phyloP scores from a whole-genome alignment of 371 early-diverging fungal species.

The Nematocida parisii region DNA sequence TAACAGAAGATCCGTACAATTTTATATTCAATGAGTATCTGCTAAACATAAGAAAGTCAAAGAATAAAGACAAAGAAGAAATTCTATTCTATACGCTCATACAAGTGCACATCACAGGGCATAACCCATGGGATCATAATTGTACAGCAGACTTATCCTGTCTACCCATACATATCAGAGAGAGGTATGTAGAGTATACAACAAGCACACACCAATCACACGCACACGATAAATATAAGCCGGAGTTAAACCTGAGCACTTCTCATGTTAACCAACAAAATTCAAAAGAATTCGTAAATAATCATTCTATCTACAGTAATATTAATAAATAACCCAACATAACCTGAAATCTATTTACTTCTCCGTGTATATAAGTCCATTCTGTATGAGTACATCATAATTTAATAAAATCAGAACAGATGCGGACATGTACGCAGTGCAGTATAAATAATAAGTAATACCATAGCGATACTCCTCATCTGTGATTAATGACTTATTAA shows the following conservation, averaged over 20 bases:
- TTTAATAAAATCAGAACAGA: too few relatives aligned
- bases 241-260: too few relatives aligned
- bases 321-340: neutral
- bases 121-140: slow-evolving; percentile 22
- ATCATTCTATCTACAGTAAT: neutral
- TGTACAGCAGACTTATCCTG: slow-evolving; percentile 2
- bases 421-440: too few relatives aligned
- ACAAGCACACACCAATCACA: neutral
- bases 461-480: too few relatives aligned
- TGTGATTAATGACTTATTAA: too few relatives aligned
- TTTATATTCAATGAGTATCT: slow-evolving; percentile 45
- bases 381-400: too few relatives aligned
- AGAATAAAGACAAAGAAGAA: slow-evolving; percentile 15
- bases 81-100: slow-evolving; percentile 41
- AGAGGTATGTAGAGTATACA: slow-evolving; percentile 23
- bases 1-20: too few relatives aligned
- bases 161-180: slow-evolving; percentile 35
- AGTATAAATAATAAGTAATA: too few relatives aligned
- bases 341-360: too few relatives aligned
- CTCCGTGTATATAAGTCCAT: too few relatives aligned
- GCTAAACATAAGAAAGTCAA: slow-evolving; percentile 1
- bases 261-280: neutral
- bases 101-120: neutral
- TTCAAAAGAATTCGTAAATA: slow-evolving; percentile 2
- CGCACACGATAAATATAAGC: neutral